phyloP scores from a whole-genome alignment of 1,284 basidiomycete genomes.

The Cerrena zonata region DNA sequence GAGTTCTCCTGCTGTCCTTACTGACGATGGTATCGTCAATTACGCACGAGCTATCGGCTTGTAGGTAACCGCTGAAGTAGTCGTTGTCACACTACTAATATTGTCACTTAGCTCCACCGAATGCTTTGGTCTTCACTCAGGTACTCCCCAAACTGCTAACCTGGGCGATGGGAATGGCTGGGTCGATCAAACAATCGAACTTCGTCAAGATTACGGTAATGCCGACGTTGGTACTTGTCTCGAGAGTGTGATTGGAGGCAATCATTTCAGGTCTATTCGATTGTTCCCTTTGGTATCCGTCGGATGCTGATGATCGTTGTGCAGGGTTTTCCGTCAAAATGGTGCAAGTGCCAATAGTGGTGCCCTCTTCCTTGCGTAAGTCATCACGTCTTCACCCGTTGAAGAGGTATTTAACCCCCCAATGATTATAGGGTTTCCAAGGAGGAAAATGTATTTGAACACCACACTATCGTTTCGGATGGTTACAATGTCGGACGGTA shows the following conservation, averaged over 20 bases:
- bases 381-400: too few species aligned
- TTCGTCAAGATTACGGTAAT: conserved; percentile 62
- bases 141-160: conserved; percentile 59
- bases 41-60: conserved; percentile 63
- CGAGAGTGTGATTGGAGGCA: conserved; percentile 59
- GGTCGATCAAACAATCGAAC: conserved; percentile 58
- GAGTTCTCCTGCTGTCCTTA: conserved; percentile 65
- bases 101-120: conserved; percentile 54
- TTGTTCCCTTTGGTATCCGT: not conserved
- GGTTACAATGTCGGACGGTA: conserved; percentile 52
- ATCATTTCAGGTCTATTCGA: conserved; percentile 50
- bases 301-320: not conserved
- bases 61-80: conserved; percentile 30
- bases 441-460: conserved; percentile 44
- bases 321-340: conserved; percentile 70
- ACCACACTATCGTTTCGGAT: conserved; percentile 47
- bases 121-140: conserved; percentile 65
- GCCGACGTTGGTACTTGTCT: conserved; percentile 54
- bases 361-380: conserved; percentile 67
- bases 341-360: conserved; percentile 52
- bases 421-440: conserved; percentile 49
- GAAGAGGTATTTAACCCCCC: too few species aligned
- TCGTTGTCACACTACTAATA: not conserved
- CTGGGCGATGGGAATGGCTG: conserved; percentile 64
- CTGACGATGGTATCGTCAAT: conserved; percentile 53